These are phyloP conservation scores for Rugosomyces carneus DNA, from an alignment of 1,284 basidiomycete species.

Conservation along the genomic window DNA sequence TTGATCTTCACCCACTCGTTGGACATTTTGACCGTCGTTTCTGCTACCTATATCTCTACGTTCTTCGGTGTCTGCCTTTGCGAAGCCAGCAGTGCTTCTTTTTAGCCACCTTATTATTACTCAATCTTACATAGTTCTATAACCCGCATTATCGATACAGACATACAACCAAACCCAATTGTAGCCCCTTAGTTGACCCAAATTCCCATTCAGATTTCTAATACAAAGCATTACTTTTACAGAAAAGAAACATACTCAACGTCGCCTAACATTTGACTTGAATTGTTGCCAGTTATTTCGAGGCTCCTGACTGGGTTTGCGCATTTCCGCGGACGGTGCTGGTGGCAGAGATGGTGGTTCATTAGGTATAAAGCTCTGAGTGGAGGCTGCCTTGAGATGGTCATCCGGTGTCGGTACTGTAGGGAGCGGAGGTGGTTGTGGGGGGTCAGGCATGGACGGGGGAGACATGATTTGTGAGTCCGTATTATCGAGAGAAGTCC, in stretches of 20 bases:
- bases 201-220: slow-evolving; percentile 15
- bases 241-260: slow-evolving; percentile 7
- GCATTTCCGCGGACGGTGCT: slow-evolving; percentile 9
- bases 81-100: slow-evolving; percentile 18
- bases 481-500: slow-evolving; percentile 51
- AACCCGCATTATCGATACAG: slow-evolving; percentile 19
- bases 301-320: neutral
- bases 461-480: slow-evolving; percentile 20
- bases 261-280: slow-evolving; percentile 24
- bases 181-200: slow-evolving; percentile 33
- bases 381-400: neutral
- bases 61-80: slow-evolving; percentile 15
- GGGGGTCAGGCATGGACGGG: slow-evolving; percentile 10
- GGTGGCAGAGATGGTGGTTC: slow-evolving; percentile 18
- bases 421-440: neutral
- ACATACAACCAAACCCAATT: slow-evolving; percentile 21
- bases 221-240: neutral
- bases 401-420: neutral
- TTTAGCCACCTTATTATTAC: slow-evolving; percentile 12
- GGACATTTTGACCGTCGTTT: slow-evolving; percentile 11
- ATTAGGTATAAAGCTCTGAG: slow-evolving; percentile 9
- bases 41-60: slow-evolving; percentile 13
- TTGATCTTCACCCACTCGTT: slow-evolving; percentile 9
- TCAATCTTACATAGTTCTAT: slow-evolving; percentile 22
- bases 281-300: slow-evolving; percentile 42